Conservation (phyloP, 345 rosid genomes). For the Raphanus raphanistrum region DNA sequence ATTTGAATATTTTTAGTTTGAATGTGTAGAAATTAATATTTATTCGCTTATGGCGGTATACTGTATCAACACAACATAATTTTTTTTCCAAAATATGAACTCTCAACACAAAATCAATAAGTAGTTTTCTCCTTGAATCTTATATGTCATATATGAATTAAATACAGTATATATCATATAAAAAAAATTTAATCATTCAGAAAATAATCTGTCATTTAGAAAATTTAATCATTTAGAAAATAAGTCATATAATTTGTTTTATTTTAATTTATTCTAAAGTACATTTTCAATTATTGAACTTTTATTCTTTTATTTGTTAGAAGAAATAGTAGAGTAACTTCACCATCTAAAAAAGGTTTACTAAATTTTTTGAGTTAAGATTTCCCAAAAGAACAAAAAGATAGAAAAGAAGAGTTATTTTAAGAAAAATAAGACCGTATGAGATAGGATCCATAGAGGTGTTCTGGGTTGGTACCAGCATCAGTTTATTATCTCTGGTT, state of each 20-base stretch:
- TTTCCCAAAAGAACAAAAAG: neutral
- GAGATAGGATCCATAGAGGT: too few relatives aligned
- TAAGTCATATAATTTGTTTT: too few relatives aligned
- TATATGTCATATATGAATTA: too few relatives aligned
- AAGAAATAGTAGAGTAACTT: neutral
- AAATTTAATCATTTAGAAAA: neutral
- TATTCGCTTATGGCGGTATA: neutral
- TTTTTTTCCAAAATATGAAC: too few relatives aligned
- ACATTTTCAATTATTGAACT: neutral
- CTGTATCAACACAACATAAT: neutral
- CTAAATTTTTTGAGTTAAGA: neutral
- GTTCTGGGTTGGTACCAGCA: too few relatives aligned
- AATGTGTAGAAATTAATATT: too few relatives aligned
- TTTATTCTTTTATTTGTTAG: neutral
- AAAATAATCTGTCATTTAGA: too few relatives aligned
- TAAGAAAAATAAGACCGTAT: too few relatives aligned
- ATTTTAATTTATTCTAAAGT: neutral
- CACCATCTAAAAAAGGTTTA: neutral
- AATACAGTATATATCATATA: neutral
- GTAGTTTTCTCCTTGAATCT: neutral
- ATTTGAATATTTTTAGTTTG: too few relatives aligned
- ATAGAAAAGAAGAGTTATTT: too few relatives aligned
- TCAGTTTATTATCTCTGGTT: too few relatives aligned
- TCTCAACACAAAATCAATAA: neutral
- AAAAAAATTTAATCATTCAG: neutral